These are phyloP conservation scores for Trichosporon sp. DNA, from an alignment of 1,284 basidiomycete genomes.

Conservation along the genomic window DNA sequence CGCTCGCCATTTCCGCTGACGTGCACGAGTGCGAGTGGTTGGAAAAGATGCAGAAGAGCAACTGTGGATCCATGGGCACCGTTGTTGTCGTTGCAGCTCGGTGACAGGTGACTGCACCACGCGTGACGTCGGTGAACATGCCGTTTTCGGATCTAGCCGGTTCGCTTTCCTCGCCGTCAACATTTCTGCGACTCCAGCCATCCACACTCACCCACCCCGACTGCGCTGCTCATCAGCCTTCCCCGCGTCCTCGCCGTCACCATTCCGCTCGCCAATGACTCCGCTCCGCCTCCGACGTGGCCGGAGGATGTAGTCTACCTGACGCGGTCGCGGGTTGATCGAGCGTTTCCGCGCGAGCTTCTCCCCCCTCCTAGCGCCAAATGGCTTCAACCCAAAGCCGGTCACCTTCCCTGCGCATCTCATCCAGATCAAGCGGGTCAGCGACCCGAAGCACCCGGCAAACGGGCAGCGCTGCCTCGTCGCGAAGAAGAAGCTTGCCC, in stretches of 20 bases:
- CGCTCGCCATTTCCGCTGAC: neutral
- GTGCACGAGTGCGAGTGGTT: neutral
- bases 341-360: slow-evolving; percentile 44
- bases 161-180: neutral
- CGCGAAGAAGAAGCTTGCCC: slow-evolving; percentile 68
- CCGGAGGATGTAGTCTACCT: slow-evolving; percentile 50
- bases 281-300: slow-evolving; percentile 50
- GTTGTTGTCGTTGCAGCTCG: neutral
- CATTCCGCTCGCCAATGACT: slow-evolving; percentile 35
- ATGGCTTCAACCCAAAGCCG: slow-evolving; percentile 34
- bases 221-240: neutral
- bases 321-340: slow-evolving; percentile 45
- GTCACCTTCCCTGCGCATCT: slow-evolving; percentile 37
- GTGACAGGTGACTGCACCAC: neutral
- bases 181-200: neutral
- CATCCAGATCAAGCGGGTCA: slow-evolving; percentile 53
- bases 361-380: slow-evolving; percentile 37
- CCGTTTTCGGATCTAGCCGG: slow-evolving; percentile 4
- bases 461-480: slow-evolving; percentile 80
- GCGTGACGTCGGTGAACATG: slow-evolving; percentile 4
- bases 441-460: slow-evolving; percentile 66
- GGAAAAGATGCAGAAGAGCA: neutral
- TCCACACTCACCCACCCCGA: no score
- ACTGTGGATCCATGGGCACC: neutral
- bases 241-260: neutral